Evolutionary conservation across 108 stramenopile species (phyloP), one percentile per base, ranked within the genome.

Genomic region (Cyclotella atomus): DNA sequence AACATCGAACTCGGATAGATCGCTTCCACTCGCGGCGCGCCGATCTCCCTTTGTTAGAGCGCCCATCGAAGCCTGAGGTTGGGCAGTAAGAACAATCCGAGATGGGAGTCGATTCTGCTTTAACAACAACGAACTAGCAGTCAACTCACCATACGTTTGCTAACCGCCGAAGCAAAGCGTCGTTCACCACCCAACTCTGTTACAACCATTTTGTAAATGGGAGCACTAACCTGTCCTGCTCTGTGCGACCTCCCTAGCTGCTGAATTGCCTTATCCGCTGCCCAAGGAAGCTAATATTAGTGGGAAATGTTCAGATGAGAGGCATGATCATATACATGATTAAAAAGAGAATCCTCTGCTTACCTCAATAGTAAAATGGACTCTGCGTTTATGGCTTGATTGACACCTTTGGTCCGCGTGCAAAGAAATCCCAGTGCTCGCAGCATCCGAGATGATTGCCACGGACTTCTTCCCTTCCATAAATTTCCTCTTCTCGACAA

Each of bases 371-470:
- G 93, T 94, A 38, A 91, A 86, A 74, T 96, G 95, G 16, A 93
- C 83, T 3, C 95, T 83, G 7, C 89, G 68, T 41, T 62, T 75
- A 38, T 87, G 72, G 38, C 61, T 64, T 27, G 73, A 61, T 14
- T 59, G 55, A 61, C 81, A 82, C 20, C 78, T 41, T 4, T 43
- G 33, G 6, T 79, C 80, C 2, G 85, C 82, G 54, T 93, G 91
- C 38, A 92, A 57, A 33, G 76, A 79, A 19, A 92, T 81, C 20
- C 95, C 95, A 0, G 91, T 93, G 19, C 79, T 79, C 14, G 95
- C 95, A 0, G 95, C 95, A 67, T 96, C 95, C 15, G 84, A 85
- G 33, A 96, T 96, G 59, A 96, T 93, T 0, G 95, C 95, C 28
- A 91, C 85, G 12, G 55, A 45, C 70, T 96, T 96, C 28, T 72